Base-by-base conservation (phyloP, 148 eudicot genomes). In the Bassia scoparia region DNA sequence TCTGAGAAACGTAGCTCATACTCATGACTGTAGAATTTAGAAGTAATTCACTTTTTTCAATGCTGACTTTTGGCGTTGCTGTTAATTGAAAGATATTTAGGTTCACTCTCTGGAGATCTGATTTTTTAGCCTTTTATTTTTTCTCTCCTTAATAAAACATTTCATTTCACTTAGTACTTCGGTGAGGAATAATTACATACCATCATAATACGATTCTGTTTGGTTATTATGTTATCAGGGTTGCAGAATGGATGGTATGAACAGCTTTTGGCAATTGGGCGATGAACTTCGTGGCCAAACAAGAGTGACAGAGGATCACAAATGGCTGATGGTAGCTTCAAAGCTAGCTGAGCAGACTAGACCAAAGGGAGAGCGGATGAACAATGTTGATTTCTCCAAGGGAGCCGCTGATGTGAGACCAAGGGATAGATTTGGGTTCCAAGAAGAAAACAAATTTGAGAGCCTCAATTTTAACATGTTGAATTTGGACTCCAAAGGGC, bases 311-410 rank as follows among this genome's bases (percentile, higher is more conserved):
- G 97, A 95, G 83, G 98, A 95, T 78, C 96, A 91, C 77, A 84
- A 95, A 72, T 95, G 98, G 98, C 77, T 84, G 63, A 84, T 88
- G 92, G 98, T 77, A 73, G 98, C 97, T 70, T 88, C 92, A 56
- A 95, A 84, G 73, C 82, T 95, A 78, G 97, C 98, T 73, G 96
- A 95, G 81, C 97, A 91, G 82, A 95, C 97, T 1, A 88, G 97
- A 76, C 70, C 86, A 58, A 95, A 91, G 84, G 89, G 89, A 24
- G 98, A 87, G 73, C 84, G 97, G 10, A 86, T 84, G 83, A 89
- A 91, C 66, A 95, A 95, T 77, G 86, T 95, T 61, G 96, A 95
- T 76, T 84, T 84, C 38, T 86, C 96, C 23, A 95, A 89, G 86
- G 88, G 88, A 54, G 69, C 83, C 50, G 79, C 81, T 50, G 96